phyloP scores from a whole-genome alignment of 805 yeast genomes.

The Hyphopichia homilentoma region DNA sequence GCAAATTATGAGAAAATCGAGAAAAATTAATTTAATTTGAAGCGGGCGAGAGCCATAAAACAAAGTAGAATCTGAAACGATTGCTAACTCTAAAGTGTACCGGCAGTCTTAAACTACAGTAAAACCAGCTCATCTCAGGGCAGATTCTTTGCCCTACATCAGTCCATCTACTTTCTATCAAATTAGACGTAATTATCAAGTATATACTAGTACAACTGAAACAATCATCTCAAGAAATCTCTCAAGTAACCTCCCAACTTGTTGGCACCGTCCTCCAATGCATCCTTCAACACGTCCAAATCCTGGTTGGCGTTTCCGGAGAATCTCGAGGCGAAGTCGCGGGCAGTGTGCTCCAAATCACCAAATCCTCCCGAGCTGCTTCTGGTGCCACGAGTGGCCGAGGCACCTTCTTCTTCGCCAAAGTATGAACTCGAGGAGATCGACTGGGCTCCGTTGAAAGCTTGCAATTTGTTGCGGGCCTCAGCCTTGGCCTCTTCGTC shows the following conservation, averaged over 20 bases:
- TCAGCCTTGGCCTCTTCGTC: conserved; percentile 77
- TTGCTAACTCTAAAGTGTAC: too few species aligned
- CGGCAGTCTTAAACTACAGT: too few species aligned
- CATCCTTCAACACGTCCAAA: conserved; percentile 82
- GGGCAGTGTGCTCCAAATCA: conserved; percentile 55
- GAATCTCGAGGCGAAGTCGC: conserved; percentile 65
- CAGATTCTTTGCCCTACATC: too few species aligned
- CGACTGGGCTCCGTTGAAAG: conserved; percentile 81
- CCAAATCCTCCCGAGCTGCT: conserved; percentile 21
- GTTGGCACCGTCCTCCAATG: conserved; percentile 89
- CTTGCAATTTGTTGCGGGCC: conserved; percentile 75
- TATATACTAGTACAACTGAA: too few species aligned
- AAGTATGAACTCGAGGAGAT: conserved; percentile 92
- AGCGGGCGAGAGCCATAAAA: too few species aligned
- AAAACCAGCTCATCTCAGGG: too few species aligned
- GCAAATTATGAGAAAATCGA: too few species aligned
- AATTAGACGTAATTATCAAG: too few species aligned
- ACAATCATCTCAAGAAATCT: conserved; percentile 61
- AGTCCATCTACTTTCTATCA: too few species aligned
- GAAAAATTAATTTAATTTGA: too few species aligned
- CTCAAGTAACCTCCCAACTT: conserved; percentile 82
- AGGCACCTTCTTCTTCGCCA: conserved; percentile 65
- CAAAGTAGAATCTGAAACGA: too few species aligned
- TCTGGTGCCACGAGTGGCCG: conserved; percentile 12
- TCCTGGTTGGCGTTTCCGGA: conserved; percentile 83